Evolutionary conservation across 371 early-diverging fungal genomes (phyloP).

Genomic region (Synchytrium microbalum): DNA sequence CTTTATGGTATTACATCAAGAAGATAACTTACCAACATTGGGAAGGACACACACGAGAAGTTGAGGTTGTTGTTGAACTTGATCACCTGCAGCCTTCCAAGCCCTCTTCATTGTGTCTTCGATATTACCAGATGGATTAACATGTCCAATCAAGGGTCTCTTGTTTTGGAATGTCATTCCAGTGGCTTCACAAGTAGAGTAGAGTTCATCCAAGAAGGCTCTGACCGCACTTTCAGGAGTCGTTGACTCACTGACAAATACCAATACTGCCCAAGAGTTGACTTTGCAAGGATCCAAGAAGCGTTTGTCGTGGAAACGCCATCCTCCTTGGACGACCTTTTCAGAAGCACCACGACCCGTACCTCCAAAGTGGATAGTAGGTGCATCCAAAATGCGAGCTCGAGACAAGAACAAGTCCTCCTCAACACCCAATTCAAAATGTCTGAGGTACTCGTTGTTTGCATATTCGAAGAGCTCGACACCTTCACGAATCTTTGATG

Average conservation of each 20-base stretch:
- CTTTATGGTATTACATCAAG: background rate
- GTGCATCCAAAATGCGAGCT: background rate
- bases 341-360: background rate
- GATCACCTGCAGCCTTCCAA: slow-evolving; percentile 45
- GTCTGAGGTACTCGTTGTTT: background rate
- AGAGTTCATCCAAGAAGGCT: slow-evolving; percentile 14
- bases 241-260: slow-evolving; percentile 18
- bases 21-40: slow-evolving; percentile 38
- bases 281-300: slow-evolving; percentile 38
- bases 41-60: slow-evolving; percentile 63
- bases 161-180: slow-evolving; percentile 36
- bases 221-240: slow-evolving; percentile 6
- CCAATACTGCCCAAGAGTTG: slow-evolving; percentile 64
- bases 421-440: background rate
- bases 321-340: background rate
- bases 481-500: background rate
- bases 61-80: slow-evolving; percentile 40
- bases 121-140: slow-evolving; percentile 46
- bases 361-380: background rate
- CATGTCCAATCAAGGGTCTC: slow-evolving; percentile 50
- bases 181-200: slow-evolving; percentile 9
- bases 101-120: slow-evolving; percentile 46
- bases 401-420: background rate
- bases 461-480: slow-evolving; percentile 1
- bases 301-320: background rate